A percentile compares a stretch with the other conserved stretches of the same genome.
Conservation (phyloP, 768 basidiomycete genomes). For the Coprinellus micaceus region DNA sequence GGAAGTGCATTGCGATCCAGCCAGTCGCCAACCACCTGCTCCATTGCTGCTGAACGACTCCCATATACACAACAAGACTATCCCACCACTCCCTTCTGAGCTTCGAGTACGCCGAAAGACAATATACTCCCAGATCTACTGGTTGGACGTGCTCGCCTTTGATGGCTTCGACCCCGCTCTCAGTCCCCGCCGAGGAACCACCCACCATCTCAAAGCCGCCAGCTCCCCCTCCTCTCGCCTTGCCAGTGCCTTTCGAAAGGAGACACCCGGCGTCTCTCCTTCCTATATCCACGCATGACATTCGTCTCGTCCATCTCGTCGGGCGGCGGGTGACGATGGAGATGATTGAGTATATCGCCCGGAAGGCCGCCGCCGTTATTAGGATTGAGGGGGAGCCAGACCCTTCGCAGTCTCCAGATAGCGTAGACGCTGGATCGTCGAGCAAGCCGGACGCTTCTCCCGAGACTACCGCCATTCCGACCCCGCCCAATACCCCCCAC, state of each 20-base stretch:
- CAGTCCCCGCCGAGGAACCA: neutral
- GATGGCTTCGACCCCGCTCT: neutral
- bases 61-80: slow-evolving; percentile 1
- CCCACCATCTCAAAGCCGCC: neutral
- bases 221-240: neutral
- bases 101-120: neutral
- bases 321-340: slow-evolving; percentile 72
- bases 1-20: neutral
- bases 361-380: slow-evolving; percentile 73
- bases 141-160: neutral
- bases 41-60: neutral
- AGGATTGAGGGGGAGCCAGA: slow-evolving; percentile 53
- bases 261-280: slow-evolving; percentile 81
- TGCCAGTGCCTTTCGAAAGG: slow-evolving; percentile 17
- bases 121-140: neutral
- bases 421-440: slow-evolving; percentile 1
- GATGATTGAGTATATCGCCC: slow-evolving; percentile 84
- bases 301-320: slow-evolving; percentile 76
- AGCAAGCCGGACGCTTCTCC: slow-evolving; percentile 16
- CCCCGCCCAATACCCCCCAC: slow-evolving; percentile 30
- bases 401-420: neutral
- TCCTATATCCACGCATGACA: slow-evolving; percentile 72
- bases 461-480: slow-evolving; percentile 60
- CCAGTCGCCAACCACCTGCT: neutral
- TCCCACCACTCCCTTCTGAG: neutral